Percentiles rank a stretch among this genome's conserved stretches.
These are phyloP conservation scores for Cryoendolithus antarcticus DNA, from an alignment of 2,329 filamentous ascomycete genomes.

Conservation along the genomic window DNA sequence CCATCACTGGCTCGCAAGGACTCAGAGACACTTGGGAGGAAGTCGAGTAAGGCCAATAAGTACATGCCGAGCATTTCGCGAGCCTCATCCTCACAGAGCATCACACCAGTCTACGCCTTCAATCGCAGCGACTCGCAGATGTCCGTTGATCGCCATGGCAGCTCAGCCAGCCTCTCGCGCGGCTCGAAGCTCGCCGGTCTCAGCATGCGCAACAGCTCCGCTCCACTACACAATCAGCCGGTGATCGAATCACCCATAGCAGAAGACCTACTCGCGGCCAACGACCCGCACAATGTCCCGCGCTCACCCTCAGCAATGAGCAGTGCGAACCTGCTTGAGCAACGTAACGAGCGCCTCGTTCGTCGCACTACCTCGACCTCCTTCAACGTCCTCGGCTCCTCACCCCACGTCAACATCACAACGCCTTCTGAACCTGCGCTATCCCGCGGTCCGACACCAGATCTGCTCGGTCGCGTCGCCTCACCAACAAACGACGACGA, in stretches of 20 bases:
- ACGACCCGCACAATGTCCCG: slow-evolving; percentile 8
- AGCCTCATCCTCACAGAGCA: slow-evolving; percentile 3
- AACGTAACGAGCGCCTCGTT: slow-evolving; percentile 41
- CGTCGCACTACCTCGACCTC: slow-evolving; percentile 27
- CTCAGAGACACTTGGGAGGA: too few relatives aligned
- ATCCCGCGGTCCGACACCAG: not conserved
- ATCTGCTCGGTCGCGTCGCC: not conserved
- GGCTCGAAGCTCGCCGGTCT: slow-evolving; percentile 3
- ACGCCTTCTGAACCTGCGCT: slow-evolving; percentile 1
- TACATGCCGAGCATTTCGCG: not conserved
- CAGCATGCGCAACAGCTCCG: slow-evolving; percentile 21
- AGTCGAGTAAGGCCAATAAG: too few relatives aligned
- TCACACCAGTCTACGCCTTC: slow-evolving; percentile 11
- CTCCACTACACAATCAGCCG: slow-evolving; percentile 19
- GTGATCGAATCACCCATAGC: slow-evolving; percentile 27
- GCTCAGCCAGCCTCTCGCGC: slow-evolving; percentile 2
- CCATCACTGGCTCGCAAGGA: too few relatives aligned
- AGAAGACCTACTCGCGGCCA: slow-evolving; percentile 13
- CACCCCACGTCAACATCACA: slow-evolving; percentile 15
- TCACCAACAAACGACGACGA: slow-evolving; percentile 44
- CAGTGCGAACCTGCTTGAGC: slow-evolving; percentile 39
- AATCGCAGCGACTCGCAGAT: slow-evolving; percentile 6
- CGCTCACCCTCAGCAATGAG: slow-evolving; percentile 13
- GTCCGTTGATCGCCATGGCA: slow-evolving; percentile 8
- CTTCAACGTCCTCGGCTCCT: slow-evolving; percentile 23